phyloP scores from a whole-genome alignment of 768 basidiomycete genomes.

The Leccinum rimulosum region DNA sequence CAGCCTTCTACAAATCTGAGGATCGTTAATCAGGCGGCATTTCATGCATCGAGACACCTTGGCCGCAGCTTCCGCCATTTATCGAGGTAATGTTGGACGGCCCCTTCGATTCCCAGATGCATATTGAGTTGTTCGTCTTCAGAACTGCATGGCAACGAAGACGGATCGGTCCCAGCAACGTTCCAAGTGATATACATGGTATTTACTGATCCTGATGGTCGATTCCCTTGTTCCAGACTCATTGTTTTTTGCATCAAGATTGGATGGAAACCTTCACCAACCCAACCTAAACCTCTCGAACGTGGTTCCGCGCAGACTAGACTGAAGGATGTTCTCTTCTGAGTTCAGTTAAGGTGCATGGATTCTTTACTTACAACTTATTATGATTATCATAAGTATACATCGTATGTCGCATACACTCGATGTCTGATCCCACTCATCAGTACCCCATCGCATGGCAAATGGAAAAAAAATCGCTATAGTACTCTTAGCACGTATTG shows the following conservation, averaged over 20 bases:
- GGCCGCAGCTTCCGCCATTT: constrained; percentile 88
- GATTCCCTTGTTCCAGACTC: neutral
- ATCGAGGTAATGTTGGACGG: constrained; percentile 59
- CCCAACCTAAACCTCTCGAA: constrained; percentile 63
- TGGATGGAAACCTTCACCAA: constrained; percentile 76
- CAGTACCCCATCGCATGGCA: neutral
- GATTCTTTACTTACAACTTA: neutral
- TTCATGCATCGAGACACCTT: constrained; percentile 82
- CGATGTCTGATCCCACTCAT: neutral
- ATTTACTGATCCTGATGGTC: constrained; percentile 18
- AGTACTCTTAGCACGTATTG: too few species aligned
- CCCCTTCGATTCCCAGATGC: neutral
- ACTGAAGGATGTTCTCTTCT: constrained; percentile 58
- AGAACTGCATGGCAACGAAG: constrained; percentile 85
- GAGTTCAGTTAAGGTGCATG: constrained; percentile 3
- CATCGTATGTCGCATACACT: neutral
- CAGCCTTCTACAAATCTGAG: neutral
- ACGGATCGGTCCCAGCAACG: constrained; percentile 87
- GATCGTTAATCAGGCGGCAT: constrained; percentile 47
- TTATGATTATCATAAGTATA: neutral
- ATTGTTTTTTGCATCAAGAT: constrained; percentile 45
- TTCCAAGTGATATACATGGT: constrained; percentile 97
- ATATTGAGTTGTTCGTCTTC: constrained; percentile 3
- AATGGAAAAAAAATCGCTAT: neutral
- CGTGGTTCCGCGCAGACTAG: constrained; percentile 60